A percentile compares a stretch with the other conserved stretches of the same genome.
Evolutionary conservation across 306 rosid species (phyloP).

Genomic region (Rosa persica): DNA sequence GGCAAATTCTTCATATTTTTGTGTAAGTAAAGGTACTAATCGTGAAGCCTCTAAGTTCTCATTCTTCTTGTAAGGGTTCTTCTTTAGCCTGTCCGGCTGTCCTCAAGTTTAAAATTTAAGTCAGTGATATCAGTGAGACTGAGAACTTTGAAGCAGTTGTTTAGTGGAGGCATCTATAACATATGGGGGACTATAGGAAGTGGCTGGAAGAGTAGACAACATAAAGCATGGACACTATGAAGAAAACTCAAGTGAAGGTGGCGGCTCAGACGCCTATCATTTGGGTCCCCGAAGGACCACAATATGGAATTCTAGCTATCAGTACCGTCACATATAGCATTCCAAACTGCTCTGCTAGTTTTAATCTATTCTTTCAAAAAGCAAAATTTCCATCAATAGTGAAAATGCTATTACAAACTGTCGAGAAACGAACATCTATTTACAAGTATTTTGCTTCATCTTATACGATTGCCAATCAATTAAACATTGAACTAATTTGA

Average conservation of each 20-base stretch:
- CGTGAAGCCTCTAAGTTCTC: neutral
- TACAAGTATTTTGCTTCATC: neutral
- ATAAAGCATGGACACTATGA: neutral
- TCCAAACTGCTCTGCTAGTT: neutral
- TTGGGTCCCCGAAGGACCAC: neutral
- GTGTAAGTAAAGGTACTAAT: neutral
- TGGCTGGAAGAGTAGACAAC: neutral
- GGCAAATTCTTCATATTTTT: neutral
- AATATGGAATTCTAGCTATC: too few species aligned
- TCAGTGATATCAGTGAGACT: neutral
- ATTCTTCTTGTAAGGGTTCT: neutral
- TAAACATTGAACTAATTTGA: too few species aligned
- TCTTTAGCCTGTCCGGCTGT: neutral
- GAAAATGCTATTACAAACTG: neutral
- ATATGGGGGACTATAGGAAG: neutral
- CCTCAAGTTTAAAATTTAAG: neutral
- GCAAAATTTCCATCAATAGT: neutral
- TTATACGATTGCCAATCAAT: neutral
- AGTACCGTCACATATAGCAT: neutral
- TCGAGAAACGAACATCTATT: neutral
- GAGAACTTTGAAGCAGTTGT: neutral
- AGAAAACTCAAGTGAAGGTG: neutral
- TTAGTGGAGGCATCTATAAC: neutral
- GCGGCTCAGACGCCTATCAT: neutral
- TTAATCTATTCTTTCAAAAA: neutral